Base-by-base conservation (phyloP, 176 grass and related monocot genomes). In the Eragrostis nindensis region DNA sequence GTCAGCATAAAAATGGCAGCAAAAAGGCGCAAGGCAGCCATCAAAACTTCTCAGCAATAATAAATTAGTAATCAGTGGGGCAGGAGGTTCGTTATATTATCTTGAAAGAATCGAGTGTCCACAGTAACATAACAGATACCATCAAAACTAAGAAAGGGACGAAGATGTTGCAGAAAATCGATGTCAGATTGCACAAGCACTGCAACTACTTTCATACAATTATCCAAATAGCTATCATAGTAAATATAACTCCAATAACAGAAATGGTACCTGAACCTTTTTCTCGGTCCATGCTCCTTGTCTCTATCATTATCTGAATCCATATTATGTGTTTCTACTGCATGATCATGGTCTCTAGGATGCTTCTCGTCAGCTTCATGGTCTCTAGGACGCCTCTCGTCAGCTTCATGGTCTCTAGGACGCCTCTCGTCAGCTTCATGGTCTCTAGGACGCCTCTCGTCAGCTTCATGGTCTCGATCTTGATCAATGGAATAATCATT, bases 261-360 rank as follows among this genome's bases (percentile, higher is more conserved):
- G 7, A 43, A 57, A 27, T 18, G 47, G 44, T 87, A 94, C 92
- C 89, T 80, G 76, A 85, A 81, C 47, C 78, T 82, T 66, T 82
- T 91, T 79, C 89, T 91, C 73, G 80, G 24, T 17, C n/a, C 81
- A 70, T 82, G 84, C 39, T 92, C 92, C 89, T 85, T 87, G 2
- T 91, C 92, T 77, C 74, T 82, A 17, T 94, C 89, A 77, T 83
- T 81, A 77, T 89, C 84, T 38, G 74, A 86, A 73, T 94, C 92
- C 77, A 86, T 67, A 80, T 87, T 83, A 36, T 54, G 72, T 29
- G 49, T 64, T 71, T 92, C 89, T 40, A 77, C 57, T 64, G 76
- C 70, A 56, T 61, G 84, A 70, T 89, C 86, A 82, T 69, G 76
- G 27, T 91, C 92, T 67, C 89, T 81, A 63, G 50, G 42, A 18